These are phyloP conservation scores for Sclerotinia trifoliorum DNA, from an alignment of 2,329 filamentous ascomycete species.

Conservation along the genomic window DNA sequence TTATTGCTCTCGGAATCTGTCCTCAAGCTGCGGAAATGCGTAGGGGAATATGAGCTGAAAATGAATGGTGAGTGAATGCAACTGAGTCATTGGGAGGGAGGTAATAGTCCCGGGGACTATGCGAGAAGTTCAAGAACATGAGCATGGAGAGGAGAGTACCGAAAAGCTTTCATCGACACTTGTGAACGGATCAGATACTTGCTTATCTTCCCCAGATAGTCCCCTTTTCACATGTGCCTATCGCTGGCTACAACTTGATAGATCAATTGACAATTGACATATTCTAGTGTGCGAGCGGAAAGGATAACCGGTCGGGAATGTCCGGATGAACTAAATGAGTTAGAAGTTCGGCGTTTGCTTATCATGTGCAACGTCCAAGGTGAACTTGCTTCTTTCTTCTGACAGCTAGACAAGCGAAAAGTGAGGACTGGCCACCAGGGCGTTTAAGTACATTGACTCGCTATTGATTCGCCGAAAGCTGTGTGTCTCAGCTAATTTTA, in stretches of 20 bases:
- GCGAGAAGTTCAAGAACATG: neutral
- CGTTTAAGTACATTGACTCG: neutral
- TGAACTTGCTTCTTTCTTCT: conserved; percentile 2
- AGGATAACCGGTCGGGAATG: conserved; percentile 12
- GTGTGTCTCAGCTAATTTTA: conserved; percentile 13
- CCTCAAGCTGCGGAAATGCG: neutral
- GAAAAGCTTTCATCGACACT: conserved; percentile 4
- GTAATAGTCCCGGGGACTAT: neutral
- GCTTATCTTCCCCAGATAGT: neutral
- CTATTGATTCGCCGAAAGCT: neutral
- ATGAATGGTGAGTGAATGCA: neutral
- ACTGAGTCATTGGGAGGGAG: neutral
- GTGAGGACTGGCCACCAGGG: neutral
- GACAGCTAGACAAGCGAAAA: neutral
- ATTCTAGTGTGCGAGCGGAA: conserved; percentile 1
- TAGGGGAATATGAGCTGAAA: neutral
- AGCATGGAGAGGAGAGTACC: neutral
- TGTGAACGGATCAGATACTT: neutral
- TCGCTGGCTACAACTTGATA: neutral
- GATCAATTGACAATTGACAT: conserved; percentile 15
- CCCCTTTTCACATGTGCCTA: neutral
- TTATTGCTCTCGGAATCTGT: neutral
- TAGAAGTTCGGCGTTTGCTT: conserved; percentile 17
- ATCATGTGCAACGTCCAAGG: neutral
- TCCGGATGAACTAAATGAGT: conserved; percentile 8